Evolutionary conservation across 139 green algal genomes (phyloP).

Genomic region (Chlorella ohadii): DNA sequence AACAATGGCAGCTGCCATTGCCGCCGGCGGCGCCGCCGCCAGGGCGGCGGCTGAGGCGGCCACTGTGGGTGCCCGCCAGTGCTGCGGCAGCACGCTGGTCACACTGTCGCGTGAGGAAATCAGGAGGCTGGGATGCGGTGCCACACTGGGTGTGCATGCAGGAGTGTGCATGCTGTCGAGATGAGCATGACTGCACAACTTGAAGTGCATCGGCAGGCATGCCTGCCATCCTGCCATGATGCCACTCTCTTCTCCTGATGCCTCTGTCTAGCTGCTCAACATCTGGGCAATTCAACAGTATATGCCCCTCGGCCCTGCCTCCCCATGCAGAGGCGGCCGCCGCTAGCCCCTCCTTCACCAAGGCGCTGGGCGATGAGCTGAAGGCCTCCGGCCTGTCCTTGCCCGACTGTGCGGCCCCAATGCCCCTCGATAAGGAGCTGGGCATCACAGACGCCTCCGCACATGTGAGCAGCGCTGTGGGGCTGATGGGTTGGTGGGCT

Average conservation of each 20-base stretch:
- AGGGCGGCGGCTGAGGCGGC: background rate
- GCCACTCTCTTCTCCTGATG: background rate
- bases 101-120: background rate
- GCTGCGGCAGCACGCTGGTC: slow-evolving; percentile 5
- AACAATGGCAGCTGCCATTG: background rate
- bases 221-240: background rate
- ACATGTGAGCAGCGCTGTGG: background rate
- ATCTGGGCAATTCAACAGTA: too few relatives aligned
- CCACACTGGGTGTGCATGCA: too few relatives aligned
- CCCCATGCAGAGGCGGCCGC: background rate
- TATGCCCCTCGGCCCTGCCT: background rate
- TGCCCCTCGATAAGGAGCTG: background rate
- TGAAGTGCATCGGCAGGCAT: too few relatives aligned
- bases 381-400: background rate
- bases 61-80: background rate
- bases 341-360: background rate
- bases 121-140: too few relatives aligned
- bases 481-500: background rate
- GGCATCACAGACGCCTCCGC: background rate
- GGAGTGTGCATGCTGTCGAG: too few relatives aligned
- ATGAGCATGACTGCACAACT: too few relatives aligned
- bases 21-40: background rate
- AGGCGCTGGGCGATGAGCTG: background rate
- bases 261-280: background rate
- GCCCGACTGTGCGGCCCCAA: background rate